phyloP scores from a whole-genome alignment of 2,329 filamentous ascomycete species.

The Epichloe coenophiala region DNA sequence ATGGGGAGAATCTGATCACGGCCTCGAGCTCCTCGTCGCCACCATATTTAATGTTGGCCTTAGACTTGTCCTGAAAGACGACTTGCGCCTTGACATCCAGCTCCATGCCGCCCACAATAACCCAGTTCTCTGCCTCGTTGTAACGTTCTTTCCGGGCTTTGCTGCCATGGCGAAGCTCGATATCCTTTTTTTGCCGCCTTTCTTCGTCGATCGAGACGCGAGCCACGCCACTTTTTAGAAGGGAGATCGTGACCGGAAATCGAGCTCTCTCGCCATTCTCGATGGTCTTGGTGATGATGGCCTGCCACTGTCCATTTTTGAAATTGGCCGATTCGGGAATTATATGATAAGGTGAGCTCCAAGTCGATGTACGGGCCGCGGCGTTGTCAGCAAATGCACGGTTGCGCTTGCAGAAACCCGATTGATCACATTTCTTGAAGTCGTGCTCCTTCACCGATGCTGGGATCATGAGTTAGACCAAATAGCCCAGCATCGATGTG shows the following conservation, averaged over 20 bases:
- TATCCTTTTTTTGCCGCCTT: constrained; percentile 74
- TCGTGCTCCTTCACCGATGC: constrained; percentile 86
- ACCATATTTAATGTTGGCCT: constrained; percentile 69
- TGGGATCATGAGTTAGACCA: constrained; percentile 19
- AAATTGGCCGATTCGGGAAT: constrained; percentile 59
- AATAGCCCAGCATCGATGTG: not conserved
- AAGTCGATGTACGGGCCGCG: constrained; percentile 47
- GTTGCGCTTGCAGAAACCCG: constrained; percentile 95
- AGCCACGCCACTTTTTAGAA: constrained; percentile 79
- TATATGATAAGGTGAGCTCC: constrained; percentile 71
- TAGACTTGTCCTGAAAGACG: constrained; percentile 48
- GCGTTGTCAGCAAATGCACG: constrained; percentile 75
- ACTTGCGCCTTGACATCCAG: constrained; percentile 60
- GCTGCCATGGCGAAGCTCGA: constrained; percentile 75
- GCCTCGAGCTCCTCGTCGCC: constrained; percentile 65
- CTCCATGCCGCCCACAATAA: constrained; percentile 68
- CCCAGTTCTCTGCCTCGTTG: constrained; percentile 79
- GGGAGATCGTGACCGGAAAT: constrained; percentile 73
- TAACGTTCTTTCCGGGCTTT: constrained; percentile 82
- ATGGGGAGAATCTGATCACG: constrained; percentile 69
- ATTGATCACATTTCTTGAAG: constrained; percentile 93
- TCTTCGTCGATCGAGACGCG: constrained; percentile 87
- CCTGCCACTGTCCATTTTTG: constrained; percentile 67
- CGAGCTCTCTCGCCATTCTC: constrained; percentile 53
- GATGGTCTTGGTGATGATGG: constrained; percentile 68